phyloP scores from a whole-genome alignment of 2,329 filamentous ascomycete genomes.

The Nannizzia gypsea region DNA sequence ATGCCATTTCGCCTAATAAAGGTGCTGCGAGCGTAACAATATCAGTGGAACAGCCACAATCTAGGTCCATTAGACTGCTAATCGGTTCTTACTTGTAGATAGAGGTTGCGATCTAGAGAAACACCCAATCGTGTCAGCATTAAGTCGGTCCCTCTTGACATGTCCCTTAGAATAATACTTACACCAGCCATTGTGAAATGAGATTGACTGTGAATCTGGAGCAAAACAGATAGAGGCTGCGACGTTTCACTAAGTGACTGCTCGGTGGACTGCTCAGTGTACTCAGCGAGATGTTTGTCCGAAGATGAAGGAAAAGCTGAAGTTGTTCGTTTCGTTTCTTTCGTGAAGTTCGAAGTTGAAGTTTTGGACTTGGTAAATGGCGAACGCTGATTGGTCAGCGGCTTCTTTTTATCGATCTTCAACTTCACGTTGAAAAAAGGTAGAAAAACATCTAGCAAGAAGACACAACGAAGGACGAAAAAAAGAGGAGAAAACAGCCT shows the following conservation, averaged over 20 bases:
- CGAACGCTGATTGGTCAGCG: not conserved
- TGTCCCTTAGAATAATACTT: slow-evolving; percentile 23
- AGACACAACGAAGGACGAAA: not conserved
- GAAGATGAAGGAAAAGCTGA: not conserved
- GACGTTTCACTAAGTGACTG: not conserved
- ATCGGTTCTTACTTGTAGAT: slow-evolving; percentile 48
- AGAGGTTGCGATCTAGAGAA: slow-evolving; percentile 36
- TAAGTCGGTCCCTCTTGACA: not conserved
- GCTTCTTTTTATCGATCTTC: not conserved
- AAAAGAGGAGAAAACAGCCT: not conserved
- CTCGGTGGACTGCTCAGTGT: not conserved
- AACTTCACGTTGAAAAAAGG: not conserved
- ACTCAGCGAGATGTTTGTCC: not conserved
- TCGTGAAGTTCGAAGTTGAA: not conserved
- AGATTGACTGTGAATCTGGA: not conserved
- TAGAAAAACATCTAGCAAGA: not conserved
- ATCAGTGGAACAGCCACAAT: slow-evolving; percentile 15
- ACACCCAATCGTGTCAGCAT: not conserved
- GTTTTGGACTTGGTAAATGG: not conserved
- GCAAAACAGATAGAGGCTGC: not conserved
- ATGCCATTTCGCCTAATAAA: slow-evolving; percentile 77
- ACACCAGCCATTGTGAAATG: slow-evolving; percentile 47
- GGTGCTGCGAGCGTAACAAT: slow-evolving; percentile 43
- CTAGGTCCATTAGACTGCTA: not conserved
- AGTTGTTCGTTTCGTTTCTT: not conserved